These are phyloP conservation scores for Trichophyton rubrum DNA, from an alignment of 2,329 filamentous ascomycete genomes.

Conservation along the genomic window DNA sequence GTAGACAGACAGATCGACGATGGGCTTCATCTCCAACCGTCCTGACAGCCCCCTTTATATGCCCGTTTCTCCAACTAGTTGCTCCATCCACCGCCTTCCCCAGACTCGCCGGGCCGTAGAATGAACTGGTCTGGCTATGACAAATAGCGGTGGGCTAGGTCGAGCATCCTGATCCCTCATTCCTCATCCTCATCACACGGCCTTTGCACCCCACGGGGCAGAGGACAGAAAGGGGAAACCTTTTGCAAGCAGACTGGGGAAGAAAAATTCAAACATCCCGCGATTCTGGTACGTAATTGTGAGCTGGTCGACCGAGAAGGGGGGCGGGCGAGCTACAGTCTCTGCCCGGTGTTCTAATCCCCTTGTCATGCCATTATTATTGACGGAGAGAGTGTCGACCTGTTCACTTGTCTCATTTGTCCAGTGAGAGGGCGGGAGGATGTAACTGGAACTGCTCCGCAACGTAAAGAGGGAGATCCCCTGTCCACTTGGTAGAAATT, in stretches of 20 bases:
- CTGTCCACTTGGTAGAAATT: not conserved
- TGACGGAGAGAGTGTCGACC: not conserved
- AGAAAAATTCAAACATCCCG: not conserved
- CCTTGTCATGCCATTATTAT: not conserved
- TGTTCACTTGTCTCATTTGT: not conserved
- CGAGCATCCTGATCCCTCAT: not conserved
- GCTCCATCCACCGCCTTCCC: too few species aligned
- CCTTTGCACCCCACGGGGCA: not conserved
- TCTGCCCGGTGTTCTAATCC: not conserved
- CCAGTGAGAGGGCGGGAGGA: too few species aligned
- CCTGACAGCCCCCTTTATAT: too few species aligned
- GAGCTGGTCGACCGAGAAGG: not conserved
- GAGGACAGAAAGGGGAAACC: not conserved
- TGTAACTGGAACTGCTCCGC: too few species aligned
- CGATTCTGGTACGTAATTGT: not conserved
- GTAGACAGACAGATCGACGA: too few species aligned
- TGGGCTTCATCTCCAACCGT: too few species aligned
- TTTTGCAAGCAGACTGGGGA: not conserved
- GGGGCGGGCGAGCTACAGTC: not conserved
- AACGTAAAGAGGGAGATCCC: too few species aligned
- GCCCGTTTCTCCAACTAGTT: too few species aligned
- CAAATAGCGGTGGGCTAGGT: not conserved
- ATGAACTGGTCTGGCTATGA: not conserved
- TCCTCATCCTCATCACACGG: not conserved
- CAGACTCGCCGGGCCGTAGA: too few species aligned